Evolutionary conservation across 2,329 filamentous ascomycete species (phyloP).

Genomic region (Colletotrichum sp.): DNA sequence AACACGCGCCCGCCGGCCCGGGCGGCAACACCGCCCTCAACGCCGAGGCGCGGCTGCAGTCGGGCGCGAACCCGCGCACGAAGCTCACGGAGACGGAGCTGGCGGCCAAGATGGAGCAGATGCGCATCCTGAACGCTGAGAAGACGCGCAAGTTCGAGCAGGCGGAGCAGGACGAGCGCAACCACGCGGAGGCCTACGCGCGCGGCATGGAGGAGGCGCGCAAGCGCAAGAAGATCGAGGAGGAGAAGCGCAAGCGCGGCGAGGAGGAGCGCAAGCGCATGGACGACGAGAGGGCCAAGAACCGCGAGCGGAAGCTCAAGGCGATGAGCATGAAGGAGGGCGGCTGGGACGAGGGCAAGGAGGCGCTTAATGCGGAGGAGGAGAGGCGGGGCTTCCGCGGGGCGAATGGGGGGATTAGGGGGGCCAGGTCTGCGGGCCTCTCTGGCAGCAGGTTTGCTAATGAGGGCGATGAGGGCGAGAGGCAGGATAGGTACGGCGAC

Average conservation of each 20-base stretch:
- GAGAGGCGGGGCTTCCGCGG: constrained; percentile 45
- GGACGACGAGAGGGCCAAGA: constrained; percentile 65
- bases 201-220: constrained; percentile 61
- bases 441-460: constrained; percentile 47
- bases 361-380: constrained; percentile 46
- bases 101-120: constrained; percentile 63
- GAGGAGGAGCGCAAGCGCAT: constrained; percentile 58
- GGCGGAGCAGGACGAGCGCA: constrained; percentile 60
- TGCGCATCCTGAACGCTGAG: constrained; percentile 63
- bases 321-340: constrained; percentile 60
- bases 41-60: constrained; percentile 50
- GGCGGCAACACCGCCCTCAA: constrained; percentile 36
- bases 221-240: constrained; percentile 56
- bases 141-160: constrained; percentile 65
- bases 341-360: constrained; percentile 66
- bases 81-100: constrained; percentile 67
- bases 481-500: not conserved
- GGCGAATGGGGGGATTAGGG: constrained; percentile 44
- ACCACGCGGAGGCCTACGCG: constrained; percentile 59
- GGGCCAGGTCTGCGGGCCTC: constrained; percentile 41
- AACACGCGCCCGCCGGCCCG: constrained; percentile 2
- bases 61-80: constrained; percentile 63
- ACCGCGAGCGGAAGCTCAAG: constrained; percentile 65
- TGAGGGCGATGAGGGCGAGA: constrained; percentile 29
- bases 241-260: constrained; percentile 53